These are phyloP conservation scores for Penicillium arizonense DNA, from an alignment of 495 filamentous ascomycete species.

Conservation along the genomic window DNA sequence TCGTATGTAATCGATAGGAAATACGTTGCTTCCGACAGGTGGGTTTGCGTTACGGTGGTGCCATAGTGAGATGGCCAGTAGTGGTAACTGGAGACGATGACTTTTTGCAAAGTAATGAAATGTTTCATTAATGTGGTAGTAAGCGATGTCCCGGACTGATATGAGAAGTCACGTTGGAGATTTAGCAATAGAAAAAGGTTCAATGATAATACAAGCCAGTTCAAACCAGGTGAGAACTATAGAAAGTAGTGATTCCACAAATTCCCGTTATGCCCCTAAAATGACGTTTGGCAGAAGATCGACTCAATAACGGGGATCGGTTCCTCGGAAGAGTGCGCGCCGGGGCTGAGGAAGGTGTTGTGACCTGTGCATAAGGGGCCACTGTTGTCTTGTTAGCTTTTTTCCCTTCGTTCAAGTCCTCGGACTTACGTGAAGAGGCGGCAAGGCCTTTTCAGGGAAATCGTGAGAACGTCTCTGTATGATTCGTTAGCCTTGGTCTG, in stretches of 20 bases:
- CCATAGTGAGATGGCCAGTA: too few species aligned
- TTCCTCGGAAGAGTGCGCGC: constrained; percentile 23
- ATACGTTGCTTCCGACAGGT: too few species aligned
- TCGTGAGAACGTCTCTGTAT: constrained; percentile 19
- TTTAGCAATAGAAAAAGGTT: background rate
- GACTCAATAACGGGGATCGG: constrained; percentile 24
- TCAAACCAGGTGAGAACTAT: background rate
- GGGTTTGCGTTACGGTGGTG: too few species aligned
- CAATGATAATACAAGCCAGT: background rate
- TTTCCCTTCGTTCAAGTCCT: background rate
- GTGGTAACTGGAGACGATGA: too few species aligned
- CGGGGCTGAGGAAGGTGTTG: constrained; percentile 24
- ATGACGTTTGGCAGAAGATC: constrained; percentile 24
- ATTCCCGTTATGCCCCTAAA: background rate
- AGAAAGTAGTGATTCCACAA: background rate
- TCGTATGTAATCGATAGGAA: too few species aligned
- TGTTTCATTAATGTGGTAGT: too few species aligned
- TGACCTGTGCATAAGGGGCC: constrained; percentile 27
- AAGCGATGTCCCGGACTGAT: too few species aligned
- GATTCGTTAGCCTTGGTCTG: background rate
- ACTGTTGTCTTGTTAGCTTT: constrained; percentile 4
- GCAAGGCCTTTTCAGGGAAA: constrained; percentile 23
- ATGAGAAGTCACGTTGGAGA: background rate
- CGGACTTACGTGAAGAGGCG: constrained; percentile 27
- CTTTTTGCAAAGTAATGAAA: background rate